Percentiles rank a stretch among this genome's conserved stretches.
These are phyloP conservation scores for Pleurotus tuoliensis DNA, from an alignment of 768 basidiomycete genomes.

Conservation along the genomic window DNA sequence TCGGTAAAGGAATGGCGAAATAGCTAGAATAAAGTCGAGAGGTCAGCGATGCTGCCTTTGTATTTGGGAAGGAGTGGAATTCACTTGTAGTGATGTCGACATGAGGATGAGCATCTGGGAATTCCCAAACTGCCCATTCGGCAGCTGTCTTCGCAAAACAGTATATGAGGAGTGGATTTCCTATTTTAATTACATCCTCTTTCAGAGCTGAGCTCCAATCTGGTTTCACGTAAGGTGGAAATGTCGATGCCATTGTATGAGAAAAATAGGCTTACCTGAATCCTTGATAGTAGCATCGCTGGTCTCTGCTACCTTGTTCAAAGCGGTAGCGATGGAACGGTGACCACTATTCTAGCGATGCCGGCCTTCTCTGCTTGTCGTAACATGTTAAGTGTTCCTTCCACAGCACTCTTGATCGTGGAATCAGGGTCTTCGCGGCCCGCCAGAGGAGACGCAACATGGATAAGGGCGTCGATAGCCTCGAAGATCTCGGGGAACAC, in stretches of 20 bases:
- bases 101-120: conserved; percentile 33
- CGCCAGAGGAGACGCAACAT: conserved; percentile 33
- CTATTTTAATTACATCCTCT: conserved; percentile 21
- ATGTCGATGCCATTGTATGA: background rate
- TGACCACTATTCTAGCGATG: conserved; percentile 31
- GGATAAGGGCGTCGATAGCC: conserved; percentile 42
- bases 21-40: conserved; percentile 20
- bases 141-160: conserved; percentile 33
- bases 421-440: conserved; percentile 15
- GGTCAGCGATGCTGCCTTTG: background rate
- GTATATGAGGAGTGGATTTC: conserved; percentile 22
- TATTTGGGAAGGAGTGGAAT: conserved; percentile 4
- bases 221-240: conserved; percentile 4
- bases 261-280: conserved; percentile 16
- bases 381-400: conserved; percentile 34
- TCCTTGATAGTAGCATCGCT: conserved; percentile 18
- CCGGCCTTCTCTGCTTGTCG: conserved; percentile 34
- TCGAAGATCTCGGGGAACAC: conserved; percentile 44
- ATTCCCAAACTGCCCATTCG: conserved; percentile 38
- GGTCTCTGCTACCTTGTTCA: conserved; percentile 14
- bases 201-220: conserved; percentile 31
- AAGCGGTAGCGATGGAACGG: conserved; percentile 30
- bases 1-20: conserved; percentile 31
- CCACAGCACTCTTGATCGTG: conserved; percentile 25
- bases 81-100: conserved; percentile 34